A percentile compares a stretch with the other conserved stretches of the same genome.
These are phyloP conservation scores for Aspergillus conjunctus DNA, from an alignment of 495 filamentous ascomycete species.

Conservation along the genomic window DNA sequence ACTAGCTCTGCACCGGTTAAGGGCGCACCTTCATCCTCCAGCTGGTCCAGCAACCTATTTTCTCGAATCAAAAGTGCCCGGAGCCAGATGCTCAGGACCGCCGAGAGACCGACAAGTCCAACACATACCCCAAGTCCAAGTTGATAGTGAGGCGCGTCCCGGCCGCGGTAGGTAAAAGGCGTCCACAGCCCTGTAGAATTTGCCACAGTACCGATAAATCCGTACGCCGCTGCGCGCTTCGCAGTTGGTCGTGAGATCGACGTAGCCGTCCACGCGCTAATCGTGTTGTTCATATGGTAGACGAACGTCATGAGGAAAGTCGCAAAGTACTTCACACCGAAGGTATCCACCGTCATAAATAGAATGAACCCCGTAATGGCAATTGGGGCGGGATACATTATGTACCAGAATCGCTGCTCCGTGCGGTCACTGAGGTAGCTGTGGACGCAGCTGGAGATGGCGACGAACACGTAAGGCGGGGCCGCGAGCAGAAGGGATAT, in stretches of 20 bases:
- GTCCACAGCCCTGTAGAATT: slow-evolving; percentile 46
- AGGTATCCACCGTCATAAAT: slow-evolving; percentile 39
- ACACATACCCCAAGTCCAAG: slow-evolving; percentile 40
- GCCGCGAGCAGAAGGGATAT: slow-evolving; percentile 45
- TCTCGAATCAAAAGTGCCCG: slow-evolving; percentile 26
- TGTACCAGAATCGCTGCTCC: slow-evolving; percentile 45
- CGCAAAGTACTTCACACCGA: slow-evolving; percentile 44
- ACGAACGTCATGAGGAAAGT: slow-evolving; percentile 49
- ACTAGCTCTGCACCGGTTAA: slow-evolving; percentile 33
- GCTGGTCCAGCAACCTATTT: slow-evolving; percentile 37
- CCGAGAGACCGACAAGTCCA: slow-evolving; percentile 31
- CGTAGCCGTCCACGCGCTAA: slow-evolving; percentile 47
- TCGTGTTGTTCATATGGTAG: slow-evolving; percentile 42
- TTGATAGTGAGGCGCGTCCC: slow-evolving; percentile 31
- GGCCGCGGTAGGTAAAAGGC: slow-evolving; percentile 42
- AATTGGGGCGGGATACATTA: slow-evolving; percentile 42
- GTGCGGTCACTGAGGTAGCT: slow-evolving; percentile 36
- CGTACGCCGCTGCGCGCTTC: slow-evolving; percentile 47
- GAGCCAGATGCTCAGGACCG: slow-evolving; percentile 25
- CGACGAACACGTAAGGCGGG: slow-evolving; percentile 49
- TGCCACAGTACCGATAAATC: slow-evolving; percentile 42
- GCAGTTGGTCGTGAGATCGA: slow-evolving; percentile 46
- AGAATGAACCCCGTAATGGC: slow-evolving; percentile 41
- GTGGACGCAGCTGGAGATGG: slow-evolving; percentile 38
- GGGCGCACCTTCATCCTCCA: slow-evolving; percentile 33